Evolutionary conservation across 2,329 filamentous ascomycete genomes (phyloP), one percentile per base, ranked within the genome.

Genomic region (Exophiala sideris): DNA sequence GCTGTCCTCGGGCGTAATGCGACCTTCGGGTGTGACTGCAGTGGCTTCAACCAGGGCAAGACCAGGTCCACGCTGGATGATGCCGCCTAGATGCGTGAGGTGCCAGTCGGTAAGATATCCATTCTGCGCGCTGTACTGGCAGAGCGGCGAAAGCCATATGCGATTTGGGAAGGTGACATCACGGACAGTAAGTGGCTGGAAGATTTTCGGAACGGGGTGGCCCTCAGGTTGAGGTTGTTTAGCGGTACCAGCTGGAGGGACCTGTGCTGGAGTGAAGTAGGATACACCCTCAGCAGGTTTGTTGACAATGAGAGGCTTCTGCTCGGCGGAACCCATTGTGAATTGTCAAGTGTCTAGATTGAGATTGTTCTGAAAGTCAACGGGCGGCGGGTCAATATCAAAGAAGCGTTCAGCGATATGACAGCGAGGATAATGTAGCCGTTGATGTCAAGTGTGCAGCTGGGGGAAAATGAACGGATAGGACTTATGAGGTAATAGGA

Each of bases 41-140:
- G 88, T 91, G 21, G 91, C 89, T 73, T 96, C 91, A 53, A 91
- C 77, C 56, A 91, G 82, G 45, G 86, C 75, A 14, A 95, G 75
- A 1, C 83, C 87, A 0, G 88, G 85, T 10, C 91, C 91, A 52
- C 87, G 83, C 54, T 86, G 78, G 18, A 89, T 80, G 62, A 91
- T 91, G 57, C 89, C 85, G 52, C 90, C 89, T 21, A 92, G 77
- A 66, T 95, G 91, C 12, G 90, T 84, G 46, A 92, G 75, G 70
- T 96, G 90, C 81, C 85, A 96, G 67, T 87, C 80, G 1, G 87
- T 91, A 60, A 86, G 76, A 70, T 92, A 87, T 36, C 91, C 85
- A 66, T 87, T 79, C 41, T 84, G 66, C 11, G 84, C 81, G 5
- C 78, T 82, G 71, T 88, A 88, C 68, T 87, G 84, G 68, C 85